Base-by-base conservation (phyloP, 345 rosid genomes). In the Isatis tinctoria region DNA sequence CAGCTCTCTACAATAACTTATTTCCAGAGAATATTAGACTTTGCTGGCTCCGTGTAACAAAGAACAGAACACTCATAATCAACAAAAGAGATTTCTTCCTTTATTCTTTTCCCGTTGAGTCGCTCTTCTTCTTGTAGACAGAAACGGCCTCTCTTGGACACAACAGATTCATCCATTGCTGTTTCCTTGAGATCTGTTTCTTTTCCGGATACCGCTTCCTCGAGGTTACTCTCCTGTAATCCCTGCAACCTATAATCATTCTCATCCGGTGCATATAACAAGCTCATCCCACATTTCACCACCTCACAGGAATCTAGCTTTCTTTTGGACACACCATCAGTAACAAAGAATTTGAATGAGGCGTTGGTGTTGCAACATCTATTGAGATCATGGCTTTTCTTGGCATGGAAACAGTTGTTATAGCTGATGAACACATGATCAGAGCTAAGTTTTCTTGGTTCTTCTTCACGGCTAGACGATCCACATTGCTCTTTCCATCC, bases 351-450 rank as follows among this genome's bases (percentile, higher is more conserved):
- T 24, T 49, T 64, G 37, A 77, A 77, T 11, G 76, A 63, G 9
- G 76, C 76, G 0, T 45, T 64, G 44, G 72, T 77, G 30, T 70
- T 56, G 39, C 76, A 70, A 30, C 80, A 77, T 22, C 12, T 24
- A 4, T 39, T 65, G 37, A 17, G 65, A 8, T 70, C 65, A 44
- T 70, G 52, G 10, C 11, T 44, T 70, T 70, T 63, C 45, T 76
- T 62, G 67, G 64, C 72, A 3, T 63, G 61, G 2, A 28, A 35
- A 12, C 39, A 56, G 40, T 77, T 77, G 76, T 56, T 70, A 24
- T 77, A 58, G 16, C 68, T 70, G 39, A 77, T 30, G 56, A 77
- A 77, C 22, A 77, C 72, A 58, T 77, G 76, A 44, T 77, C 80
- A 20, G 62, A 64, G 72, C 33, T 56, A 1, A 77, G 72, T 45